Evolutionary conservation across 2,329 filamentous ascomycete genomes (phyloP).

Genomic region (Fusarium begoniae): DNA sequence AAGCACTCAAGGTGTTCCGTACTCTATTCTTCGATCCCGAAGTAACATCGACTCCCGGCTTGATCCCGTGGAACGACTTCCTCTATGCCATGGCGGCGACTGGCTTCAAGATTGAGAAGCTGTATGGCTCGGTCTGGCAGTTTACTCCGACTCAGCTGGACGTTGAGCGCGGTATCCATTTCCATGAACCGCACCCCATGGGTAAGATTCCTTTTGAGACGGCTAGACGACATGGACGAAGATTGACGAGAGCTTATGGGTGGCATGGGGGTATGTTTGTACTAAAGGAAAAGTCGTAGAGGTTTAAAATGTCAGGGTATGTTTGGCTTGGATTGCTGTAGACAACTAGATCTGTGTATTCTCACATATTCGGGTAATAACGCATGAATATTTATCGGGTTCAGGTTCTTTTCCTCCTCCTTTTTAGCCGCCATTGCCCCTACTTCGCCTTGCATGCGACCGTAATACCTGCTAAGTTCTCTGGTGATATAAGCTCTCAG

Average conservation of each 20-base stretch:
- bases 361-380: rapidly evolving
- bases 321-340: background rate
- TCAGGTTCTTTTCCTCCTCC: too few species aligned
- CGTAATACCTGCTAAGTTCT: too few species aligned
- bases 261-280: slow-evolving; percentile 2
- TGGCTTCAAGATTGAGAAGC: background rate
- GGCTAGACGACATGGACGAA: background rate
- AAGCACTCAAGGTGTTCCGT: background rate
- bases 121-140: slow-evolving; percentile 2
- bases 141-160: background rate
- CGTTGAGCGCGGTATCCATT: background rate
- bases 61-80: background rate
- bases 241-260: background rate
- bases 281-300: background rate
- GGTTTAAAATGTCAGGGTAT: background rate
- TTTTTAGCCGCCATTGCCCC: too few species aligned
- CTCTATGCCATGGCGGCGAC: background rate
- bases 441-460: too few species aligned
- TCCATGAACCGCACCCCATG: background rate
- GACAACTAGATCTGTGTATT: background rate
- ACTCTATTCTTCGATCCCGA: slow-evolving; percentile 4
- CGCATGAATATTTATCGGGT: too few species aligned
- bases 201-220: background rate
- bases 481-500: too few species aligned
- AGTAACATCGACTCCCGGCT: background rate